Percentiles rank a stretch among this genome's conserved stretches.
phyloP scores from a whole-genome alignment of 306 rosid species.

The Castanea crenata region DNA sequence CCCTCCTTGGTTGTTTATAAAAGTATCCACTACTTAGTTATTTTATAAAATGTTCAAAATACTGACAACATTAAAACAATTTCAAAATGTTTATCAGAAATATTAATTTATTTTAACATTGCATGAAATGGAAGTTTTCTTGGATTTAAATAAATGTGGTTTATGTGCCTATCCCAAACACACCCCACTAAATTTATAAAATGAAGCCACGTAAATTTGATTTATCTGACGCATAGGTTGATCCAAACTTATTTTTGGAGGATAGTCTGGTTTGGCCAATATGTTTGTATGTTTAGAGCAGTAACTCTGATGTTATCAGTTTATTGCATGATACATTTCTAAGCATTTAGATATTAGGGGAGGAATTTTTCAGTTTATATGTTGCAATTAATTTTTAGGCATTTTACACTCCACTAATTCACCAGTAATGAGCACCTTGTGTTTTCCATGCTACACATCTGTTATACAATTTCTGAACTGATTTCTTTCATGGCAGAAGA shows the following conservation, averaged over 20 bases:
- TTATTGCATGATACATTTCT: not conserved
- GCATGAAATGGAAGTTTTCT: not conserved
- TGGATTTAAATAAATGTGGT: not conserved
- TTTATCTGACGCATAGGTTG: not conserved
- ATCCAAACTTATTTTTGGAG: not conserved
- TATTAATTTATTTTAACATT: not conserved
- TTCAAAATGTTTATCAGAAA: not conserved
- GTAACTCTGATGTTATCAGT: not conserved
- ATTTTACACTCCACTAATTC: not conserved
- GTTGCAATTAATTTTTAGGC: not conserved
- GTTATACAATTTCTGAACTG: constrained; percentile 4
- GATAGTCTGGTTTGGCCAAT: not conserved
- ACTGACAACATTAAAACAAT: not conserved
- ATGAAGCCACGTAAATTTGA: not conserved
- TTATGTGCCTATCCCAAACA: not conserved
- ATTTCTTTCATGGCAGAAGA: constrained; percentile 2
- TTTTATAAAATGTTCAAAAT: not conserved
- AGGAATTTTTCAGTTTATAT: not conserved
- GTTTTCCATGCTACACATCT: not conserved
- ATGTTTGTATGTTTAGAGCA: not conserved
- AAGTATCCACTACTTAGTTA: not conserved
- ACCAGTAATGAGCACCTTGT: not conserved
- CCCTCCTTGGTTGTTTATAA: not conserved
- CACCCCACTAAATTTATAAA: not conserved
- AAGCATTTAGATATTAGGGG: not conserved